Conservation (phyloP, 2,329 filamentous ascomycete species). For the Scleromitrula shiraiana region DNA sequence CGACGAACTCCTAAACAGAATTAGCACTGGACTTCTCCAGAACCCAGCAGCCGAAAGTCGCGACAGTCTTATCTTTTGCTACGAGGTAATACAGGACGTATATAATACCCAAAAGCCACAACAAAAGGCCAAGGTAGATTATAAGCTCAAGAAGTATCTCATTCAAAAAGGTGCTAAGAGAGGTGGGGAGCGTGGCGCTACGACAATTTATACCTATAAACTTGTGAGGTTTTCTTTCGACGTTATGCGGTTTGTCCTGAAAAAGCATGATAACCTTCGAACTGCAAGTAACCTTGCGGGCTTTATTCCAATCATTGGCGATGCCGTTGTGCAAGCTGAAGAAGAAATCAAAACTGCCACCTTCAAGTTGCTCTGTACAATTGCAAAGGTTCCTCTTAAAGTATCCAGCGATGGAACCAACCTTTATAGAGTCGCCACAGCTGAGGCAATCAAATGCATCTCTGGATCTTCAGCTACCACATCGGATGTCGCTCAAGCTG, state of each 20-base stretch:
- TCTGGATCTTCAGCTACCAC: slow-evolving; percentile 70
- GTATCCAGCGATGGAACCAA: slow-evolving; percentile 52
- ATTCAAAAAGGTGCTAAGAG: slow-evolving; percentile 74
- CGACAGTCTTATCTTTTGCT: slow-evolving; percentile 88
- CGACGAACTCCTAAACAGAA: slow-evolving; percentile 76
- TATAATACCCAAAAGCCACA: slow-evolving; percentile 56
- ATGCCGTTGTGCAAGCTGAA: slow-evolving; percentile 73
- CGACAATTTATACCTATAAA: slow-evolving; percentile 78
- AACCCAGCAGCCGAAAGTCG: slow-evolving; percentile 72
- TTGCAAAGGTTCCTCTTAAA: slow-evolving; percentile 74
- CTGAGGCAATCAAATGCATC: slow-evolving; percentile 76
- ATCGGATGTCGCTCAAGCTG: slow-evolving; percentile 77
- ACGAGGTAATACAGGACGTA: slow-evolving; percentile 83
- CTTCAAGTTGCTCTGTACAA: slow-evolving; percentile 74
- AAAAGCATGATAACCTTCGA: slow-evolving; percentile 74
- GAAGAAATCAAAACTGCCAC: slow-evolving; percentile 90
- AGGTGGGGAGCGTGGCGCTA: slow-evolving; percentile 60
- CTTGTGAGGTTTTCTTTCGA: slow-evolving; percentile 83
- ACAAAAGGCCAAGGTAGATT: slow-evolving; percentile 48
- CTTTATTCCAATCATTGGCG: slow-evolving; percentile 83
- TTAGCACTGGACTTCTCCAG: slow-evolving; percentile 73
- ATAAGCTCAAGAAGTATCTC: slow-evolving; percentile 63
- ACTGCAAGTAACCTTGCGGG: slow-evolving; percentile 73
- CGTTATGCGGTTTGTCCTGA: slow-evolving; percentile 74
- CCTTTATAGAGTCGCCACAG: slow-evolving; percentile 68